phyloP scores from a whole-genome alignment of 2,329 filamentous ascomycete species.

The Malbranchea zuffiana region DNA sequence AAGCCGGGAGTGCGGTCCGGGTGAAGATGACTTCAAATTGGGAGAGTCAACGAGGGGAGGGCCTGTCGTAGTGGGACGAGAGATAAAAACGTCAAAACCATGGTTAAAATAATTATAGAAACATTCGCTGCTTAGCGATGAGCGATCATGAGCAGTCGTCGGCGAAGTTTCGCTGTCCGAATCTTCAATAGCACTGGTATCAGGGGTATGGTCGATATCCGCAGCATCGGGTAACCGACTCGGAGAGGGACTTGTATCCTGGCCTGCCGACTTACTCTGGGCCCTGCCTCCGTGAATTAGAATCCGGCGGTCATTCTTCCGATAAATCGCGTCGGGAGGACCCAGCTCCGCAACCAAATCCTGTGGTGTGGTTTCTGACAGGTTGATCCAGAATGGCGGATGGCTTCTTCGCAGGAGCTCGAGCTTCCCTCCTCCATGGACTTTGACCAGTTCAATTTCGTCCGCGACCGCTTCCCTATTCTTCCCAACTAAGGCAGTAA shows the following conservation, averaged over 20 bases:
- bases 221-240: constrained; percentile 35
- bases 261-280: constrained; percentile 11
- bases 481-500: constrained; percentile 56
- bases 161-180: constrained; percentile 41
- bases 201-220: constrained; percentile 66
- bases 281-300: constrained; percentile 56
- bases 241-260: constrained; percentile 25
- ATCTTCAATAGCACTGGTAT: constrained; percentile 59
- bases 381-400: constrained; percentile 56
- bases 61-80: constrained; percentile 57
- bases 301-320: constrained; percentile 79
- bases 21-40: constrained; percentile 17
- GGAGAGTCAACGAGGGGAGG: constrained; percentile 48
- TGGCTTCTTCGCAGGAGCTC: constrained; percentile 65
- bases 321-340: constrained; percentile 85
- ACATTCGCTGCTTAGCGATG: constrained; percentile 43
- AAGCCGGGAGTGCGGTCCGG: constrained; percentile 48
- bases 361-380: constrained; percentile 84
- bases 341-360: constrained; percentile 84
- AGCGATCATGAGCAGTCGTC: constrained; percentile 51
- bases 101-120: constrained; percentile 98
- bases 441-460: constrained; percentile 69
- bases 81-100: constrained; percentile 89
- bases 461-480: constrained; percentile 73
- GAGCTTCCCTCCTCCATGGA: constrained; percentile 67